Conservation (phyloP, 176 grass and related monocot genomes). For the Metroxylon sagu region DNA sequence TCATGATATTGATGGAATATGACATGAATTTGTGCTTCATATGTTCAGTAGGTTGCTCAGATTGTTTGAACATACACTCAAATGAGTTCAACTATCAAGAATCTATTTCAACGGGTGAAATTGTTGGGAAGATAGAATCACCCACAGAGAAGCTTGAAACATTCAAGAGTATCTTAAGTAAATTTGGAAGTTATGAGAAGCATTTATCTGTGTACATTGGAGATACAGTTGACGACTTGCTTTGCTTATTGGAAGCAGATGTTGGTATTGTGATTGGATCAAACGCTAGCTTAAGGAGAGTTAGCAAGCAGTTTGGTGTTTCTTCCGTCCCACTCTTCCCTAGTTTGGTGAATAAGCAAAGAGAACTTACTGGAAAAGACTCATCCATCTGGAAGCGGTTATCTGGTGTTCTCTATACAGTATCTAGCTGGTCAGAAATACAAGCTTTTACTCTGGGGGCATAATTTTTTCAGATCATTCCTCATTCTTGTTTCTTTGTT, state of each 20-base stretch:
- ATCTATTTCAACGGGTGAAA: conserved; percentile 78
- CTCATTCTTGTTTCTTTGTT: conserved; percentile 10
- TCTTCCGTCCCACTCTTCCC: conserved; percentile 57
- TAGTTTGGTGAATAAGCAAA: conserved; percentile 74
- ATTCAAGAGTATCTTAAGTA: conserved; percentile 54
- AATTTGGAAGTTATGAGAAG: conserved; percentile 3
- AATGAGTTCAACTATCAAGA: conserved; percentile 84
- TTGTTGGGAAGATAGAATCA: conserved; percentile 72
- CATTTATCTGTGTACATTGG: conserved; percentile 77
- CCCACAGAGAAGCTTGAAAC: conserved; percentile 61
- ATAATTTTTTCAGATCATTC: conserved; percentile 43
- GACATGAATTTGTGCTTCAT: too few species aligned
- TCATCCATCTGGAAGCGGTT: conserved; percentile 35
- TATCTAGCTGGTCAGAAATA: conserved; percentile 86
- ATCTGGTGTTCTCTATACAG: conserved; percentile 76
- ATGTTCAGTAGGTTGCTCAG: conserved; percentile 63
- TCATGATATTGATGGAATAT: too few species aligned
- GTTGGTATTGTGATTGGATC: conserved; percentile 88
- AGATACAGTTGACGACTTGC: conserved; percentile 80
- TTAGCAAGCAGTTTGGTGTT: conserved; percentile 77
- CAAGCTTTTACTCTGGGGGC: conserved; percentile 77
- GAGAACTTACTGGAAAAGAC: conserved; percentile 30
- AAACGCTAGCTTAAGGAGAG: conserved; percentile 61
- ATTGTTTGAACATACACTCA: conserved; percentile 69
- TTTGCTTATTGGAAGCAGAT: conserved; percentile 90